A percentile compares a stretch with the other conserved stretches of the same genome.
Evolutionary conservation across 331 rosid genomes (phyloP).

Genomic region (Prunus yedoensis): DNA sequence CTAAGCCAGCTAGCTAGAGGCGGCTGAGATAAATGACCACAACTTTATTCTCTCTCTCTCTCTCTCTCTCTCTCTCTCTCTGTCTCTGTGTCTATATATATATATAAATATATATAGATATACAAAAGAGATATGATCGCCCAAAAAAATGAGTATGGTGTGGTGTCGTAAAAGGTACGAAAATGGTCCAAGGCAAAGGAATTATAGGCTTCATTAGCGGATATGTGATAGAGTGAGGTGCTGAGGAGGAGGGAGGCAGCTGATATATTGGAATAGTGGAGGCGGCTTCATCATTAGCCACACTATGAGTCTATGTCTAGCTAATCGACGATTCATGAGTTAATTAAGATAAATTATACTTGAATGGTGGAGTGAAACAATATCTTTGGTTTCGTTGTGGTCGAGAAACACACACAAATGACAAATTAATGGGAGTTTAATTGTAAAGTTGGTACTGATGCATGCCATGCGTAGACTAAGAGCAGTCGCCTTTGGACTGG

Average conservation of each 20-base stretch:
- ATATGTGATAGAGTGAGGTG: constrained; percentile 11
- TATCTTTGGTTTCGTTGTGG: no score
- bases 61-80: no score
- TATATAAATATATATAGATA: no score
- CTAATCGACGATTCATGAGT: no score
- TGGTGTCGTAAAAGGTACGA: constrained; percentile 74
- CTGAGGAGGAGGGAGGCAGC: neutral
- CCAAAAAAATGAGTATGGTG: constrained; percentile 3
- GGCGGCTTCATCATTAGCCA: constrained; percentile 57
- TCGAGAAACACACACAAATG: neutral
- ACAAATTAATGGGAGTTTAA: neutral
- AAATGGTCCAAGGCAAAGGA: constrained; percentile 16
- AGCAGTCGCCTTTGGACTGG: constrained; percentile 30
- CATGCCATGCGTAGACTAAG: constrained; percentile 30
- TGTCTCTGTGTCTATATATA: no score
- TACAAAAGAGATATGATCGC: no score
- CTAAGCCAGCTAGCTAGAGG: neutral
- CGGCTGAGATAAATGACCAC: neutral
- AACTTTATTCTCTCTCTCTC: neutral
- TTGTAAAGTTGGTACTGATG: constrained; percentile 12
- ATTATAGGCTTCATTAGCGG: constrained; percentile 12
- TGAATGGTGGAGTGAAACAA: no score
- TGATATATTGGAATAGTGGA: constrained; percentile 9
- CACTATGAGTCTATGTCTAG: constrained; percentile 18
- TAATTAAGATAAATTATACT: no score